phyloP scores from a whole-genome alignment of 495 filamentous ascomycete species.

The Cairneyella variabilis region DNA sequence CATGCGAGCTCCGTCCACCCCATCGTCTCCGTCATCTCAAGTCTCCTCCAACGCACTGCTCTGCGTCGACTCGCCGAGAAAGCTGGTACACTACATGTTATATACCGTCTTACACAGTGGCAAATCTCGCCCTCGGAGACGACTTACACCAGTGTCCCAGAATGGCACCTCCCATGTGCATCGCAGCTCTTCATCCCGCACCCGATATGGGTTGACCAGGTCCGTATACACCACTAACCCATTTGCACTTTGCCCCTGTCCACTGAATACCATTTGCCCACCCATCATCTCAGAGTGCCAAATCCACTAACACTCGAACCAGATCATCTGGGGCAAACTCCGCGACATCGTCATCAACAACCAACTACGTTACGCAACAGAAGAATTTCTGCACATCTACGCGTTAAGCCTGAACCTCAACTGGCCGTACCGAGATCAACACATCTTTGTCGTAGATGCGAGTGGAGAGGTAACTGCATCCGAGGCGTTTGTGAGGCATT shows the following conservation, averaged over 20 bases:
- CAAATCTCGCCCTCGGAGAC: constrained; percentile 20
- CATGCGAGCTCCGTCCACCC: constrained; percentile 4
- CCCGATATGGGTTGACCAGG: constrained; percentile 22
- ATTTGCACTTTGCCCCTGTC: too few species aligned
- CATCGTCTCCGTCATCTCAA: constrained; percentile 6
- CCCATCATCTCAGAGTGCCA: neutral
- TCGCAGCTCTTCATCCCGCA: constrained; percentile 27
- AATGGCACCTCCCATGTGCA: constrained; percentile 17
- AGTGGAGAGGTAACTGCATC: constrained; percentile 9
- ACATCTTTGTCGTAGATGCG: constrained; percentile 9
- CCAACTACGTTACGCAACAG: constrained; percentile 25
- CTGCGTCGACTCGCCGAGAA: constrained; percentile 4
- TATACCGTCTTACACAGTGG: constrained; percentile 23
- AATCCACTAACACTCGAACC: neutral
- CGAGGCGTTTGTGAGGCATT: constrained; percentile 7
- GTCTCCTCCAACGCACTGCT: constrained; percentile 13
- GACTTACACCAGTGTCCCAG: constrained; percentile 21
- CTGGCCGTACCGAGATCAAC: constrained; percentile 14
- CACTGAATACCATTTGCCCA: neutral
- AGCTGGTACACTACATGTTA: neutral
- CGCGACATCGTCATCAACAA: constrained; percentile 28
- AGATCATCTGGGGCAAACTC: constrained; percentile 22
- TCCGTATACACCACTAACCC: neutral
- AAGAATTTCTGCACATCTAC: constrained; percentile 26
- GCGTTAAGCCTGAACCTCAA: constrained; percentile 21